Conservation (phyloP, 805 yeast genomes). For the Candida qinlingensis region DNA sequence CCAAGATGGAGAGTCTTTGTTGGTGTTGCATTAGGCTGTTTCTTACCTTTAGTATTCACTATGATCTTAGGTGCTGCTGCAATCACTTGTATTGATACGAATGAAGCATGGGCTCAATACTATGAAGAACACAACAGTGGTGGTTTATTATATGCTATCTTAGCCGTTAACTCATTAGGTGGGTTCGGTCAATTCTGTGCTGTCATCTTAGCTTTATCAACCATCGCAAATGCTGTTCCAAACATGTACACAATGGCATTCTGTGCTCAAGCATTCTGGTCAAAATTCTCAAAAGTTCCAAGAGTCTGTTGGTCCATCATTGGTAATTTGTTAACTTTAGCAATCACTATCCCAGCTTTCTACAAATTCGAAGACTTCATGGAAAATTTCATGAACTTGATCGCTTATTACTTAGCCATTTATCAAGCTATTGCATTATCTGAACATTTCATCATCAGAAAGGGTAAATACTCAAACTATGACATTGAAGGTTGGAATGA, state of each 20-base stretch:
- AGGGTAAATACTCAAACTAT: conserved; percentile 57
- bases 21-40: conserved; percentile 58
- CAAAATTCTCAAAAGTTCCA: conserved; percentile 68
- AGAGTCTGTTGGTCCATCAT: conserved; percentile 75
- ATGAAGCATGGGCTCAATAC: conserved; percentile 39
- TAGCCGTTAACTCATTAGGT: conserved; percentile 75
- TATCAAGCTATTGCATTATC: conserved; percentile 68
- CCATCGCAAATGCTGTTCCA: conserved; percentile 89
- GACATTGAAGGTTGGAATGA: conserved; percentile 59
- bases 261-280: conserved; percentile 82
- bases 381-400: conserved; percentile 84
- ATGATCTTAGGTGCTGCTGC: conserved; percentile 84
- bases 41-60: conserved; percentile 64
- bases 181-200: conserved; percentile 89
- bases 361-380: conserved; percentile 67
- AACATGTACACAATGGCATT: conserved; percentile 89
- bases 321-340: conserved; percentile 74
- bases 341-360: conserved; percentile 85
- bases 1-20: conserved; percentile 55
- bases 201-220: conserved; percentile 80
- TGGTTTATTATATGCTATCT: conserved; percentile 75
- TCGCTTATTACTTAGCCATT: conserved; percentile 86
- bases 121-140: conserved; percentile 62
- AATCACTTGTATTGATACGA: conserved; percentile 56
- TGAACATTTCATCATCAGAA: conserved; percentile 78